These are phyloP conservation scores for Xylaria hypoxylon DNA, from an alignment of 2,329 filamentous ascomycete species.

Conservation along the genomic window DNA sequence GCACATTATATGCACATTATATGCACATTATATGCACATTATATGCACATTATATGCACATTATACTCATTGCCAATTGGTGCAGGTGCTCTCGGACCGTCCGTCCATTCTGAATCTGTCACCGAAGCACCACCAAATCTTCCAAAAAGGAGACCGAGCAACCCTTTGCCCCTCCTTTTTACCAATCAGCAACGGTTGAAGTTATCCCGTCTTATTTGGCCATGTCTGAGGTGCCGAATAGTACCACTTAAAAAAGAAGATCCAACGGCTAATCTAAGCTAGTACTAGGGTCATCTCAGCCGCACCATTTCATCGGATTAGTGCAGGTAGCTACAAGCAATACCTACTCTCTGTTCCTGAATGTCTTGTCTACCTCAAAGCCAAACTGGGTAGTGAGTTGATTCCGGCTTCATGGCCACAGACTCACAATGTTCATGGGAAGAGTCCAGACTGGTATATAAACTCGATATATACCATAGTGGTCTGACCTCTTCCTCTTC, in stretches of 20 bases:
- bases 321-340: not conserved
- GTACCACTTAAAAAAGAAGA: not conserved
- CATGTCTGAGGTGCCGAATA: conserved; percentile 18
- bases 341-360: not conserved
- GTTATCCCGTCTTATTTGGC: conserved; percentile 38
- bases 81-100: not conserved
- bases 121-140: conserved; percentile 19
- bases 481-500: not conserved
- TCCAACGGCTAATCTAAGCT: conserved; percentile 17
- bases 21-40: not conserved
- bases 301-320: conserved; percentile 12
- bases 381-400: not conserved
- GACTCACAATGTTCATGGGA: not conserved
- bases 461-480: not conserved
- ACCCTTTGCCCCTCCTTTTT: not conserved
- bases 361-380: no score
- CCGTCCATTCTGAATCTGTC: conserved; percentile 25
- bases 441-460: not conserved
- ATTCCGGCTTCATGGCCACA: not conserved
- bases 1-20: not conserved
- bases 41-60: not conserved
- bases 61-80: not conserved
- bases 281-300: conserved; percentile 27
- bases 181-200: conserved; percentile 10
- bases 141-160: conserved; percentile 1